A percentile compares a stretch with the other conserved stretches of the same genome.
Conservation (phyloP, 306 rosid species). For the Arachis stenosperma region DNA sequence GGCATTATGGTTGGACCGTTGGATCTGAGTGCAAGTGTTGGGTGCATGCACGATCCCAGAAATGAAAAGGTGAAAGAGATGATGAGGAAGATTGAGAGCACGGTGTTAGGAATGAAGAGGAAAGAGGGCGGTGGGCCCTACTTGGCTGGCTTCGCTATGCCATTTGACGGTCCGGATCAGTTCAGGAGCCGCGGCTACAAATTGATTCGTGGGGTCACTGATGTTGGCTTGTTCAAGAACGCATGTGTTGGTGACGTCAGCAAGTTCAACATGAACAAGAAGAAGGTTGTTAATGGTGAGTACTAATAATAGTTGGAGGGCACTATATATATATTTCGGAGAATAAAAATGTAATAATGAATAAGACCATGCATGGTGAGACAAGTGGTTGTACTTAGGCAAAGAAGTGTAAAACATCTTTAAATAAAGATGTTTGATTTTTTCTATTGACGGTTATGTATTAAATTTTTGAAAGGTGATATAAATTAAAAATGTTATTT, state of each 20-base stretch:
- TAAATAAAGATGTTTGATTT: no score
- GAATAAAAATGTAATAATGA: neutral
- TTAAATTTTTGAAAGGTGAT: no score
- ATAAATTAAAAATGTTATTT: no score
- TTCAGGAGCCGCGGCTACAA: constrained; percentile 12
- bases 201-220: constrained; percentile 10
- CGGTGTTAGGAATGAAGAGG: constrained; percentile 5
- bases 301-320: neutral
- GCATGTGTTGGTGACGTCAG: constrained; percentile 12
- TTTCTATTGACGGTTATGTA: no score
- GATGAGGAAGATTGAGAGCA: constrained; percentile 16
- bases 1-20: constrained; percentile 25
- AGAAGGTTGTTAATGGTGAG: neutral
- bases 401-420: no score
- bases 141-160: constrained; percentile 1
- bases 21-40: constrained; percentile 17
- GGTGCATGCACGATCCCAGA: neutral
- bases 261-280: neutral
- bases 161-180: constrained; percentile 15
- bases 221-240: constrained; percentile 21
- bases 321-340: neutral
- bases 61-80: constrained; percentile 22
- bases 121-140: constrained; percentile 29
- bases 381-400: neutral
- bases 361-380: neutral